Conservation (phyloP, 805 yeast genomes). For the Pichia scutulata region DNA sequence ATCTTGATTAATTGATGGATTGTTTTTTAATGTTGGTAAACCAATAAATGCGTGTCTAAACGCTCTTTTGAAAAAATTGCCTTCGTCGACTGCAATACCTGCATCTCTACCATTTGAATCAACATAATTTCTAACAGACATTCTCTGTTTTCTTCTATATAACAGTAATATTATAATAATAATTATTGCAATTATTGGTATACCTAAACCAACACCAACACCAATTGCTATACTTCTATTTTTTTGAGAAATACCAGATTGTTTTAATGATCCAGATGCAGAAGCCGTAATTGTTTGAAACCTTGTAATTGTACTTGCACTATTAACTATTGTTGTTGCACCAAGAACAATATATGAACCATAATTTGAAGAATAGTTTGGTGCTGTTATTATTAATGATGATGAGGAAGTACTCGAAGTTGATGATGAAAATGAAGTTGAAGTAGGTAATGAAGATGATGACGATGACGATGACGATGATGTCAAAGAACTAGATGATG, state of each 20-base stretch:
- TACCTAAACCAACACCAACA: conserved; percentile 65
- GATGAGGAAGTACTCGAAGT: conserved; percentile 10
- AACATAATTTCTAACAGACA: conserved; percentile 23
- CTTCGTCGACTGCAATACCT: conserved; percentile 24
- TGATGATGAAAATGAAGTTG: conserved; percentile 5
- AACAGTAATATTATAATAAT: conserved; percentile 11
- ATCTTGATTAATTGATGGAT: conserved; percentile 15
- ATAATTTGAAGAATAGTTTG: conserved; percentile 12
- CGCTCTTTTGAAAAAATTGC: conserved; percentile 15
- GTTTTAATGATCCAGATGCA: conserved; percentile 19
- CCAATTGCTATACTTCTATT: conserved; percentile 51
- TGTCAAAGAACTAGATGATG: conserved; percentile 6
- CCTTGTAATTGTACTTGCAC: conserved; percentile 13
- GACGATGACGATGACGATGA: conserved; percentile 1
- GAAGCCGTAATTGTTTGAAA: conserved; percentile 15
- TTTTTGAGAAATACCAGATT: conserved; percentile 40
- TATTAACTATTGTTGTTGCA: conserved; percentile 18
- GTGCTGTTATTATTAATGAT: conserved; percentile 2
- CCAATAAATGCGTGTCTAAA: conserved; percentile 9
- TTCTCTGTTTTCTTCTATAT: conserved; percentile 15
- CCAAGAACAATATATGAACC: conserved; percentile 14
- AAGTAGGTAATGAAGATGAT: neutral
- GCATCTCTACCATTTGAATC: conserved; percentile 29
- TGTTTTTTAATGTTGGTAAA: conserved; percentile 21
- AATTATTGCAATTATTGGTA: conserved; percentile 41